Evolutionary conservation across 345 rosid species (phyloP).

Genomic region (Sapria himalayana): DNA sequence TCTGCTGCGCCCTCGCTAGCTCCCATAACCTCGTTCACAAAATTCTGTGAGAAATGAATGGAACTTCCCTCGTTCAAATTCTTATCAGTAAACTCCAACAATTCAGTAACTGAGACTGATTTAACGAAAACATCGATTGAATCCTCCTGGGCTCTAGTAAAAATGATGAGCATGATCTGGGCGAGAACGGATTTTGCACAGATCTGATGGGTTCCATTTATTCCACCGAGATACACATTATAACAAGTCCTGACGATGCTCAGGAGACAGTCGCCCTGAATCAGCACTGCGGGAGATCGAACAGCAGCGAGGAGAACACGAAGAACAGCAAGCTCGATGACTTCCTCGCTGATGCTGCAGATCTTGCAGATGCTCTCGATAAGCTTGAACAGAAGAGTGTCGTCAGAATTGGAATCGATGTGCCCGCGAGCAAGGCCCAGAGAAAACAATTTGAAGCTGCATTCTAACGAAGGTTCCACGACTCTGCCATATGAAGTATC

Average conservation of each 20-base stretch:
- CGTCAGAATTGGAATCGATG: slow-evolving; percentile 16
- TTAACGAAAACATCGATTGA: slow-evolving; percentile 28
- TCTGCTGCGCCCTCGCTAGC: slow-evolving; percentile 45
- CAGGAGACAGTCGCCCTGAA: slow-evolving; percentile 68
- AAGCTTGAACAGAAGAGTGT: slow-evolving; percentile 18
- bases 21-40: slow-evolving; percentile 42
- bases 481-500: slow-evolving; percentile 53
- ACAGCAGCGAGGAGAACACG: slow-evolving; percentile 59
- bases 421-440: slow-evolving; percentile 45
- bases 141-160: slow-evolving; percentile 54
- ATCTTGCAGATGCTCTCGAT: slow-evolving; percentile 35
- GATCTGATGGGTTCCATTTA: slow-evolving; percentile 77
- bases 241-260: slow-evolving; percentile 69
- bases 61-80: slow-evolving; percentile 81
- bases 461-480: slow-evolving; percentile 68
- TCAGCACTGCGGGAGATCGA: slow-evolving; percentile 46
- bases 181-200: slow-evolving; percentile 85
- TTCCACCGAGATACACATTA: slow-evolving; percentile 69
- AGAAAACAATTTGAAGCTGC: slow-evolving; percentile 56
- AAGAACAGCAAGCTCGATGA: slow-evolving; percentile 51
- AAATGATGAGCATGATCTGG: slow-evolving; percentile 59
- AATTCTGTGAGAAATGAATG: slow-evolving; percentile 51
- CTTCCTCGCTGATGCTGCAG: slow-evolving; percentile 52
- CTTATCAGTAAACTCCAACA: slow-evolving; percentile 69
- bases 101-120: slow-evolving; percentile 41